These are phyloP conservation scores for Neoarthrinium moseri DNA, from an alignment of 2,329 filamentous ascomycete species.

Conservation along the genomic window DNA sequence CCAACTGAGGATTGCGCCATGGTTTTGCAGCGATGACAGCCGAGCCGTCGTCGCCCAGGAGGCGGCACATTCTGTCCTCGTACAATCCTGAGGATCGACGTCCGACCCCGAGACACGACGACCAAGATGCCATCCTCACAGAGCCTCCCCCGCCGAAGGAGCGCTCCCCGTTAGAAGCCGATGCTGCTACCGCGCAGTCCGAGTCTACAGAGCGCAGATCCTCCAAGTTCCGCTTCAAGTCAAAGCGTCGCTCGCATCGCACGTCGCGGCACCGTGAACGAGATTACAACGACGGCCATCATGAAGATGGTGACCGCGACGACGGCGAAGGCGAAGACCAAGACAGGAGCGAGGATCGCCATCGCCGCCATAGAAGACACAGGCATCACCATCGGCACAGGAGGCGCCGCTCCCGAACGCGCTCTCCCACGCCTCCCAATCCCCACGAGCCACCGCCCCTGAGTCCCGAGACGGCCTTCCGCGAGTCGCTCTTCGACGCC, in stretches of 20 bases:
- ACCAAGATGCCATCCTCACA: slow-evolving; percentile 5
- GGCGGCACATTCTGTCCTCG: slow-evolving; percentile 32
- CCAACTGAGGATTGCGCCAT: background rate
- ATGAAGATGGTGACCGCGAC: background rate
- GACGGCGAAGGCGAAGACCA: slow-evolving; percentile 17
- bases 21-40: slow-evolving; percentile 23
- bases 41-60: slow-evolving; percentile 26
- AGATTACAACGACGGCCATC: slow-evolving; percentile 7
- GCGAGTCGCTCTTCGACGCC: slow-evolving; percentile 93
- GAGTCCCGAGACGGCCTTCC: slow-evolving; percentile 75
- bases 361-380: slow-evolving; percentile 19
- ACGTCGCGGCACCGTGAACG: slow-evolving; percentile 21
- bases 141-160: background rate
- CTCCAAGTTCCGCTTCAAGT: slow-evolving; percentile 42
- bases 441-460: slow-evolving; percentile 47
- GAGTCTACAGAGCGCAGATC: slow-evolving; percentile 19
- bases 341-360: slow-evolving; percentile 6
- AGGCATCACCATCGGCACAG: slow-evolving; percentile 28
- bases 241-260: slow-evolving; percentile 23
- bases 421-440: slow-evolving; percentile 46
- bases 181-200: background rate
- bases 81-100: slow-evolving; percentile 26
- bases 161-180: background rate
- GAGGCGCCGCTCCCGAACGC: slow-evolving; percentile 28
- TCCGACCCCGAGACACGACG: slow-evolving; percentile 15